These are phyloP conservation scores for Tetrapisispora nanseiensis DNA, from an alignment of 805 yeast genomes.

Conservation along the genomic window DNA sequence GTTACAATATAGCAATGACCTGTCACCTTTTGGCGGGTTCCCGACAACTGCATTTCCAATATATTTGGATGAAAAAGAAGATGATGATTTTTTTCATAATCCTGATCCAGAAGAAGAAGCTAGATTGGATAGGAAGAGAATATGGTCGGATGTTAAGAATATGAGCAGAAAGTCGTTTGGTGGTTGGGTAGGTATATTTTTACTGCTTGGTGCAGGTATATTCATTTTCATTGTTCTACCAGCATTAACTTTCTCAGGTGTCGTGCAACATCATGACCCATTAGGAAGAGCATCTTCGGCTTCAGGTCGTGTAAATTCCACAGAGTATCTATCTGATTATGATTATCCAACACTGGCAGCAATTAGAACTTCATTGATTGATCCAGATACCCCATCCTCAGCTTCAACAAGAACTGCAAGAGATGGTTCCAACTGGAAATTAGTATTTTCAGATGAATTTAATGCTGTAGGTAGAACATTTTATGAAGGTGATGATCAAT, in stretches of 20 bases:
- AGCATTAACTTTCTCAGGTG: slow-evolving; percentile 74
- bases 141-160: slow-evolving; percentile 51
- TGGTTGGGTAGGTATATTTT: slow-evolving; percentile 49
- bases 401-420: slow-evolving; percentile 42
- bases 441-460: slow-evolving; percentile 88
- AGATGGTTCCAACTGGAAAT: slow-evolving; percentile 59
- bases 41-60: slow-evolving; percentile 90
- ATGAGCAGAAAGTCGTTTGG: slow-evolving; percentile 54
- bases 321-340: slow-evolving; percentile 38
- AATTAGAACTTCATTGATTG: slow-evolving; percentile 43
- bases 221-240: slow-evolving; percentile 67
- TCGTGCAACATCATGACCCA: slow-evolving; percentile 28
- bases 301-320: slow-evolving; percentile 11
- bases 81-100: slow-evolving; percentile 90
- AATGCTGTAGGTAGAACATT: slow-evolving; percentile 84
- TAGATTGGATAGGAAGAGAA: slow-evolving; percentile 62
- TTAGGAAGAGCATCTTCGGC: not conserved
- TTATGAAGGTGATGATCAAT: slow-evolving; percentile 85
- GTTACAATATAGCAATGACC: slow-evolving; percentile 43
- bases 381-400: slow-evolving; percentile 50
- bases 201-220: slow-evolving; percentile 53
- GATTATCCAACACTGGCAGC: slow-evolving; percentile 43
- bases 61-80: slow-evolving; percentile 84
- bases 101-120: slow-evolving; percentile 95
- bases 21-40: slow-evolving; percentile 92